Base-by-base conservation (phyloP, 2,329 filamentous ascomycete genomes). In the Beauveria scarabaeidicola region DNA sequence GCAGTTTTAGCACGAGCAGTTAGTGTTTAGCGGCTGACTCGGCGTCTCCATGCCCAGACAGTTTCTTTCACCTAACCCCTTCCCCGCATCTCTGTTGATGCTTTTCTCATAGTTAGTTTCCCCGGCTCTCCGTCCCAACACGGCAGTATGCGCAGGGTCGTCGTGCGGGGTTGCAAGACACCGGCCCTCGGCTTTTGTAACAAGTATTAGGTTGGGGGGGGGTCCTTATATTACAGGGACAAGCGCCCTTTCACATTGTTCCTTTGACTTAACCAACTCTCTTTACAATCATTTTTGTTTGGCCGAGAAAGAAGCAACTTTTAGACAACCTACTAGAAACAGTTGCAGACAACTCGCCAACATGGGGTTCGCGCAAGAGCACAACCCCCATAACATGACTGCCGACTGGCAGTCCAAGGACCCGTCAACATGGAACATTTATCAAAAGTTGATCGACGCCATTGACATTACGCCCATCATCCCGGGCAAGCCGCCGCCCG, bases 401-500 rank as follows among this genome's bases (percentile, higher is more conserved):
- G 64, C 64, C 38, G 66, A 64, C 51, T 67, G 66, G 66, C 62
- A 64, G 32, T 36, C n/a, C n/a, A 55, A 43, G 4, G 58, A 63
- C 57, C 63, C 58, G 47, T 60, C 50, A 4, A 51, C 62, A 9
- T 67, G 65, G 66, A 63, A 61, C 10, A 9, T 58, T 41, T 56
- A 55, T 9, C 65, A 66, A 54, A 62, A 61, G 38, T 44, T 64
- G 53, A 56, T 63, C 36, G 57, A 63, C 11, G 36, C 43, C 29
- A 50, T 67, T 17, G 46, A 64, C 59, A 40, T 63, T n/a, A 63
- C 66, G 51, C 63, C 62, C 27, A 27, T 61, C 23, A 43, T 62
- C 29, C 63, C 64, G 23, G 59, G 63, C 57, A 52, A 63, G 46
- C 47, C 52, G 17, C 46, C 65, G 9, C 72, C 72, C 1, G 66